A percentile compares a stretch with the other conserved stretches of the same genome.
Evolutionary conservation across 495 filamentous ascomycete genomes (phyloP).

Genomic region (Xylaria acuta): DNA sequence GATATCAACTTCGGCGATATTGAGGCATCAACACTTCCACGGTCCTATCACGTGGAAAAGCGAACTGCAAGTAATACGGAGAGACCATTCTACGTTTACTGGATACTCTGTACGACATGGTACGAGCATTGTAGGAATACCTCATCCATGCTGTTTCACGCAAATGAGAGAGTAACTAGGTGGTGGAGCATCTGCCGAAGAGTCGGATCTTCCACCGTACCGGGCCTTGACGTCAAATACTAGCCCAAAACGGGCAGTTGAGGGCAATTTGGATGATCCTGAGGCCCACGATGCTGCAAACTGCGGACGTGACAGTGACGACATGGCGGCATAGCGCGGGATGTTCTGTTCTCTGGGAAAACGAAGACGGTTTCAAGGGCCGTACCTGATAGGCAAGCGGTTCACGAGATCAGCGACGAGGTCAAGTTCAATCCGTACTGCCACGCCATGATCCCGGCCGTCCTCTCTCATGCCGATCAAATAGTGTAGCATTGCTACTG

Average conservation of each 20-base stretch:
- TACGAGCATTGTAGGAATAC: not conserved
- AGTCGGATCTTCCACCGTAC: constrained; percentile 15
- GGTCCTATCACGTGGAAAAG: constrained; percentile 27
- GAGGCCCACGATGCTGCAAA: not conserved
- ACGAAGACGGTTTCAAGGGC: constrained; percentile 11
- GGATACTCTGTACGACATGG: not conserved
- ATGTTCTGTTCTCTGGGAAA: constrained; percentile 15
- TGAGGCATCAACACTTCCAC: not conserved
- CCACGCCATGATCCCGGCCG: constrained; percentile 13
- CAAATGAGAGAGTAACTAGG: constrained; percentile 12
- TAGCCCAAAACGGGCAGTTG: constrained; percentile 22
- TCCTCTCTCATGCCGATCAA: constrained; percentile 19
- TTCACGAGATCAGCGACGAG: constrained; percentile 16
- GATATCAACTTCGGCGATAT: constrained; percentile 21
- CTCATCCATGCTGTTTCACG: constrained; percentile 8
- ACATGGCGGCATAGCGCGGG: constrained; percentile 21
- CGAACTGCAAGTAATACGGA: constrained; percentile 24
- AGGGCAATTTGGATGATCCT: not conserved
- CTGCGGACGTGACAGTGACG: constrained; percentile 11
- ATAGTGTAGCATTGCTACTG: not conserved
- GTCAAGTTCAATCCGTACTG: constrained; percentile 17
- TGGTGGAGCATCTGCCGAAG: constrained; percentile 24
- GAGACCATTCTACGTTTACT: constrained; percentile 7
- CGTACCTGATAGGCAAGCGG: not conserved
- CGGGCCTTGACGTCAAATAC: constrained; percentile 25